Evolutionary conservation across 1,139 yeast species (phyloP).

Genomic region (Wickerhamomyces sp.): DNA sequence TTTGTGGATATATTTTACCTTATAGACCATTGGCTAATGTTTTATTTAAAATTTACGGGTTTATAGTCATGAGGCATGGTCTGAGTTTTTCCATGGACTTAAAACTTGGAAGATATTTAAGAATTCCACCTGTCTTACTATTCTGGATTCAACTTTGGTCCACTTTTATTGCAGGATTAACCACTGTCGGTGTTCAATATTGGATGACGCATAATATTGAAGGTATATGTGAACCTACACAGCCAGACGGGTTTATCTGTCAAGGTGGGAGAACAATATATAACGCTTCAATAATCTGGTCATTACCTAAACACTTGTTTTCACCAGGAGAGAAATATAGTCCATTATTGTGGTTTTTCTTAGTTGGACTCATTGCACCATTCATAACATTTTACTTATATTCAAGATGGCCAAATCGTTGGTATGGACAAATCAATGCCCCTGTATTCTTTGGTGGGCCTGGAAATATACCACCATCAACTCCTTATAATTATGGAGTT

Average conservation of each 20-base stretch:
- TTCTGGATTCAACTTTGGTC: slow-evolving; percentile 43
- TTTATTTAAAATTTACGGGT: slow-evolving; percentile 31
- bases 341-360: slow-evolving; percentile 31
- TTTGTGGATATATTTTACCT: slow-evolving; percentile 31
- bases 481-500: slow-evolving; percentile 45
- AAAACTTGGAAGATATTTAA: slow-evolving; percentile 52
- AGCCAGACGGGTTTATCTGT: slow-evolving; percentile 33
- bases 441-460: slow-evolving; percentile 35
- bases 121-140: slow-evolving; percentile 40
- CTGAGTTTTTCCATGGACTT: slow-evolving; percentile 46
- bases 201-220: slow-evolving; percentile 28
- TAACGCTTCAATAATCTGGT: slow-evolving; percentile 46
- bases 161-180: slow-evolving; percentile 33
- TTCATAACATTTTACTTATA: slow-evolving; percentile 26
- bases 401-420: slow-evolving; percentile 31
- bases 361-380: slow-evolving; percentile 30
- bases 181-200: slow-evolving; percentile 32
- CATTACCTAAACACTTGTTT: slow-evolving; percentile 38
- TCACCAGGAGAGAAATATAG: slow-evolving; percentile 36
- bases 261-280: slow-evolving; percentile 33
- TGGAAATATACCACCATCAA: slow-evolving; percentile 35
- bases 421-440: slow-evolving; percentile 28
- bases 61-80: slow-evolving; percentile 49
- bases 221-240: slow-evolving; percentile 35
- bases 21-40: slow-evolving; percentile 33